Conservation (phyloP, 306 rosid genomes). For the Quercus aquifolioides region DNA sequence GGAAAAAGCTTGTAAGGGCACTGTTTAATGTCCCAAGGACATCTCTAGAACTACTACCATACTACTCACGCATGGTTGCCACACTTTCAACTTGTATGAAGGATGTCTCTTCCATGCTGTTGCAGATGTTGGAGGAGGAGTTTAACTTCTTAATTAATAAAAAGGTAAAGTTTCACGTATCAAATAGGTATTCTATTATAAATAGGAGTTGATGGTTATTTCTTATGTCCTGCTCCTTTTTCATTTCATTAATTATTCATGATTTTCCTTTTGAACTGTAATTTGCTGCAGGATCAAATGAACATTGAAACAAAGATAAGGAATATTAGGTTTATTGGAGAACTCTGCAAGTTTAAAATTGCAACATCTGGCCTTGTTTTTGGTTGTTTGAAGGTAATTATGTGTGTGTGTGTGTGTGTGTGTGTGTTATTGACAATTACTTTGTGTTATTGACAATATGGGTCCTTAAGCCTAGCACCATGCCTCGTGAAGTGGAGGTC, state of each 20-base stretch:
- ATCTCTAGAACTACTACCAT: slow-evolving; percentile 82
- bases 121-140: slow-evolving; percentile 95
- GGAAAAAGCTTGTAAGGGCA: slow-evolving; percentile 94
- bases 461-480: not conserved
- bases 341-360: slow-evolving; percentile 94
- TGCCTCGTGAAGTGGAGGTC: too few relatives aligned
- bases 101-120: slow-evolving; percentile 82
- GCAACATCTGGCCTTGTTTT: slow-evolving; percentile 88
- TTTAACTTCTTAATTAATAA: slow-evolving; percentile 93
- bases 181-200: not conserved
- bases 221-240: not conserved
- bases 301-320: slow-evolving; percentile 96
- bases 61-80: slow-evolving; percentile 96
- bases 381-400: slow-evolving; percentile 90
- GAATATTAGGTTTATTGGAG: slow-evolving; percentile 97
- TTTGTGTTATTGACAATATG: not conserved
- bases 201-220: not conserved
- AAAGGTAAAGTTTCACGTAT: slow-evolving; percentile 53
- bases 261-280: slow-evolving; percentile 18
- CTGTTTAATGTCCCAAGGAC: slow-evolving; percentile 97
- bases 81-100: slow-evolving; percentile 98
- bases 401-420: too few relatives aligned
- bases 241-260: not conserved
- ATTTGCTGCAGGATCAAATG: slow-evolving; percentile 86
- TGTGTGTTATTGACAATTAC: too few relatives aligned